Evolutionary conservation across 352 stramenopile species (phyloP).

Genomic region (Phytophthora agathidicida): DNA sequence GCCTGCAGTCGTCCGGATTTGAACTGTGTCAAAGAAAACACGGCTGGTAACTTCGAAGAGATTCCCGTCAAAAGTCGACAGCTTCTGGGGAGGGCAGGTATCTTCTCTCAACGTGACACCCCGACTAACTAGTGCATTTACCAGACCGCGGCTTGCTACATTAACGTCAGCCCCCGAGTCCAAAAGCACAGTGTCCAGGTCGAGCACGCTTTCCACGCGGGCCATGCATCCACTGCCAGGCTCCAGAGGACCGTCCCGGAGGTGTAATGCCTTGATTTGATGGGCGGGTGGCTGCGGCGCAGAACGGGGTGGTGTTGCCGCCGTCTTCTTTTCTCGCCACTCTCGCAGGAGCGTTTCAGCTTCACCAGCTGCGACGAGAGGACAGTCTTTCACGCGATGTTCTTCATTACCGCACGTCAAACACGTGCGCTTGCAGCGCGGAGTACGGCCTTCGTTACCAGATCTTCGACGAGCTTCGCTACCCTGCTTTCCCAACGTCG

Average conservation of each 20-base stretch:
- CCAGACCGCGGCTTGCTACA: neutral
- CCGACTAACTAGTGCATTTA: too few species aligned
- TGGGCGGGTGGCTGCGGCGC: neutral
- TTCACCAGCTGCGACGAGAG: neutral
- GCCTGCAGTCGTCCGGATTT: too few species aligned
- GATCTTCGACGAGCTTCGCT: too few species aligned
- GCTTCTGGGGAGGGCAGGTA: too few species aligned
- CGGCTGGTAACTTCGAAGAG: too few species aligned
- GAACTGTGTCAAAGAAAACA: too few species aligned
- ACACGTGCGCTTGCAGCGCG: neutral
- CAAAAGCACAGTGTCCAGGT: conserved; percentile 1
- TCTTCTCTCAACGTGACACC: too few species aligned
- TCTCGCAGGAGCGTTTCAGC: neutral
- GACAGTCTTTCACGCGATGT: conserved; percentile 13
- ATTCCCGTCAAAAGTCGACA: too few species aligned
- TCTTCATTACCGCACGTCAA: neutral
- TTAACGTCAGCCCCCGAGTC: conserved; percentile 6
- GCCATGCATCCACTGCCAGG: too few species aligned
- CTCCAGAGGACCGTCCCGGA: neutral
- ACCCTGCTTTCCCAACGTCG: too few species aligned
- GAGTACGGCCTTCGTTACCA: neutral
- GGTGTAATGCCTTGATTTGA: neutral
- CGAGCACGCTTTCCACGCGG: neutral
- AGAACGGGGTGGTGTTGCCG: neutral
- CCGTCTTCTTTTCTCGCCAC: conserved; percentile 10